Conservation (phyloP, 768 basidiomycete species). For the Mycena alexandri region DNA sequence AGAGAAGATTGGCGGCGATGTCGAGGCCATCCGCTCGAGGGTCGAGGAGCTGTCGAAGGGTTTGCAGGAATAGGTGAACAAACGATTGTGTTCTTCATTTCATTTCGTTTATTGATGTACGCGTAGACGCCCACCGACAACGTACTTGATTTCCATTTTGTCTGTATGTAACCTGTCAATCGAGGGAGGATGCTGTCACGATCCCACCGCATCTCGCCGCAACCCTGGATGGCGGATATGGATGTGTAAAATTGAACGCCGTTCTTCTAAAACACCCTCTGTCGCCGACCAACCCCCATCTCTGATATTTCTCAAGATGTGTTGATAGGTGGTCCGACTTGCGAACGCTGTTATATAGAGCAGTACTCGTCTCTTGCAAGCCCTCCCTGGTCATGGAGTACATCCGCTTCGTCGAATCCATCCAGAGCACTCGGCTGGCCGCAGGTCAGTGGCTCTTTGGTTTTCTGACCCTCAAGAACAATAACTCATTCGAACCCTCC, state of each 20-base stretch:
- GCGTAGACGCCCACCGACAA: too few species aligned
- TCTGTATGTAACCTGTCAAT: too few species aligned
- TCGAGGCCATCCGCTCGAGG: slow-evolving; percentile 68
- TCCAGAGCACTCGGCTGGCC: slow-evolving; percentile 25
- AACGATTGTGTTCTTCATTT: too few species aligned
- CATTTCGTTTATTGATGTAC: too few species aligned
- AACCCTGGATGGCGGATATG: background rate
- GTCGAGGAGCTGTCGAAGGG: slow-evolving; percentile 67
- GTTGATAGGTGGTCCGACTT: background rate
- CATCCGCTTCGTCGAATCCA: background rate
- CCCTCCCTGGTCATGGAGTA: slow-evolving; percentile 6
- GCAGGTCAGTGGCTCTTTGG: slow-evolving; percentile 7
- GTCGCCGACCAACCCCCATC: slow-evolving; percentile 3
- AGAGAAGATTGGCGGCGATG: slow-evolving; percentile 62
- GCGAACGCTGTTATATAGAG: background rate
- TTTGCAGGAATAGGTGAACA: slow-evolving; percentile 35
- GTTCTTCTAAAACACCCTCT: background rate
- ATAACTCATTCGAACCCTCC: background rate
- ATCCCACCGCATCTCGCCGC: background rate
- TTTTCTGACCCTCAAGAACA: background rate
- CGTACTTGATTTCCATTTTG: too few species aligned
- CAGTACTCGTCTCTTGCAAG: background rate
- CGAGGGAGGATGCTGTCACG: background rate
- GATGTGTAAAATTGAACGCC: background rate
- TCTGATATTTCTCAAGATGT: slow-evolving; percentile 8